Evolutionary conservation across 2,329 filamentous ascomycete species (phyloP), one percentile per base, ranked within the genome.

Genomic region (Ophiostoma montium): DNA sequence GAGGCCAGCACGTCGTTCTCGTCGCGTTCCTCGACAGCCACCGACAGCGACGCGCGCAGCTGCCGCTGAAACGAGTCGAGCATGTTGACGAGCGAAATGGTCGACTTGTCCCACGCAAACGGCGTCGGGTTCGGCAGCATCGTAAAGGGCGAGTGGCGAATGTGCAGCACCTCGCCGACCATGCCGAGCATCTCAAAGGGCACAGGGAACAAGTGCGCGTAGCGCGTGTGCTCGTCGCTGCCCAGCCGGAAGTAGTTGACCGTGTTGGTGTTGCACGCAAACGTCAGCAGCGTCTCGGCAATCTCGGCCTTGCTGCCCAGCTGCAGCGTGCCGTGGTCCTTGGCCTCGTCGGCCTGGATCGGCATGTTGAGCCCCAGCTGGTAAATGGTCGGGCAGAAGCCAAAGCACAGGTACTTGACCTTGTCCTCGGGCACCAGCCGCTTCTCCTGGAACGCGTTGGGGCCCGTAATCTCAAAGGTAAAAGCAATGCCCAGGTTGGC

Each of bases 121-220:
- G 65, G 62, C 0, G 75, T 78, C 0, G 75, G 75, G 52, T 78
- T 78, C 0, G 75, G 75, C 1, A 78, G 64, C 60, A 70, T 70
- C 3, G 71, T 72, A 52, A 73, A 78, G 49, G 63, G 66, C 41
- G 65, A 74, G 42, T 70, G 61, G 5, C 63, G 61, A 21, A 76
- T 70, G 46, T 76, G 71, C 18, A 76, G 62, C 0, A 67, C 67
- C 35, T 67, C 65, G 43, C 68, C 67, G 1, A 78, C 60, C 75
- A 79, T 78, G 16, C 73, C 75, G 1, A 78, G 59, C 2, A 79
- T 67, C 56, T 78, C 75, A 46, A 78, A 78, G 0, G 72, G 66
- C 1, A 79, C 74, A 16, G 71, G 70, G 49, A 75, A 75, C 2
- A 76, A 52, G 57, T 76, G 72, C 0, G 63, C 62, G 9, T 68